Percentiles rank a stretch among this genome's conserved stretches.
These are phyloP conservation scores for Pseudocercospora fijiensis DNA, from an alignment of 2,329 filamentous ascomycete genomes.

Conservation along the genomic window DNA sequence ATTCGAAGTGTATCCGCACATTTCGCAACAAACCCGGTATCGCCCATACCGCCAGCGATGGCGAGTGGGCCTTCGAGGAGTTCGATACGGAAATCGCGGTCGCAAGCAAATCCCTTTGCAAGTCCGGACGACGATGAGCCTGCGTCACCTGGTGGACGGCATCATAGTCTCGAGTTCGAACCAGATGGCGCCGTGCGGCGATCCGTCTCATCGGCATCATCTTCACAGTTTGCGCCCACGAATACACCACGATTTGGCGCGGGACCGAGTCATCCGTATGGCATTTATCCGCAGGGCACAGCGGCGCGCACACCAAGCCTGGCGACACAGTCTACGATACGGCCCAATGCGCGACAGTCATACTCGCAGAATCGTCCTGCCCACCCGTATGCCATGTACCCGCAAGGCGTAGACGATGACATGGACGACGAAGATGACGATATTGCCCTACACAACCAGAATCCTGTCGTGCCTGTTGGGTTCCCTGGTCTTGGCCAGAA, in stretches of 20 bases:
- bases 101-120: slow-evolving; percentile 37
- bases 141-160: slow-evolving; percentile 17
- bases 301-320: slow-evolving; percentile 61
- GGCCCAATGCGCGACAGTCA: slow-evolving; percentile 56
- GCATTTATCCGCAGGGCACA: slow-evolving; percentile 76
- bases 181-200: slow-evolving; percentile 33
- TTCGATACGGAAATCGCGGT: slow-evolving; percentile 37
- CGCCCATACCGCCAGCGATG: slow-evolving; percentile 10
- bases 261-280: slow-evolving; percentile 78
- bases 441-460: slow-evolving; percentile 34
- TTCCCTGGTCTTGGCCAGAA: slow-evolving; percentile 65
- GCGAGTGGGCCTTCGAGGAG: slow-evolving; percentile 27
- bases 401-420: slow-evolving; percentile 70
- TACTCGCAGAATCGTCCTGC: slow-evolving; percentile 55
- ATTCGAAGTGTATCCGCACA: slow-evolving; percentile 37
- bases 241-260: slow-evolving; percentile 69
- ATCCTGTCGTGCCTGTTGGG: slow-evolving; percentile 60
- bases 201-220: slow-evolving; percentile 41
- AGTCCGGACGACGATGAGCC: slow-evolving; percentile 37
- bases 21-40: slow-evolving; percentile 29
- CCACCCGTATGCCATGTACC: slow-evolving; percentile 84
- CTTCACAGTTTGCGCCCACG: slow-evolving; percentile 40
- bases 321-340: slow-evolving; percentile 68
- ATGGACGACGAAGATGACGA: slow-evolving; percentile 45
- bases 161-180: slow-evolving; percentile 32